A percentile compares a stretch with the other conserved stretches of the same genome.
Conservation (phyloP, 805 yeast genomes). For the Schizosaccharomyces cryophilus region DNA sequence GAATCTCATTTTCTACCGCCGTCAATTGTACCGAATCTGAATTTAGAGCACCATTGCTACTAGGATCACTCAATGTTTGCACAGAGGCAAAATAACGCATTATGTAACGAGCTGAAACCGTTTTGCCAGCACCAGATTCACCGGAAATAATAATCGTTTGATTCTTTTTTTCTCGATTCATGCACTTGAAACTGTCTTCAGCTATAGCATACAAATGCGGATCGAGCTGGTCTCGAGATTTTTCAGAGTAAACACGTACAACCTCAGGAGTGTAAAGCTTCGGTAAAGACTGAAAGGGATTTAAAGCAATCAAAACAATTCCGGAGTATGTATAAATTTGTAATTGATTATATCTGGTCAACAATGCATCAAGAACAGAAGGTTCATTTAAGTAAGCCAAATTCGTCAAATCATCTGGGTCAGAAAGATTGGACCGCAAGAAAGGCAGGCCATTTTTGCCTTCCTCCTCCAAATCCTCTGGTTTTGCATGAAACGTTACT, state of each 20-base stretch:
- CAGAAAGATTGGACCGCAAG: background rate
- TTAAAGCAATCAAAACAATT: constrained; percentile 84
- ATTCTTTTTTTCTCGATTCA: constrained; percentile 63
- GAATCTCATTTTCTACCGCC: constrained; percentile 73
- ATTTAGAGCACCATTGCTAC: background rate
- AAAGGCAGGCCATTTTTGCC: background rate
- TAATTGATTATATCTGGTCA: constrained; percentile 65
- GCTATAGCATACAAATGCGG: constrained; percentile 96
- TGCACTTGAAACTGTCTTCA: constrained; percentile 72
- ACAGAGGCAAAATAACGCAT: constrained; percentile 96
- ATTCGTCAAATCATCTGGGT: constrained; percentile 82
- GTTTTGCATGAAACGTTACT: constrained; percentile 3
- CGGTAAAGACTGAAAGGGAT: constrained; percentile 84
- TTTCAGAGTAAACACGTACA: constrained; percentile 84
- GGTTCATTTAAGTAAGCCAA: constrained; percentile 87
- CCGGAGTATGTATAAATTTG: constrained; percentile 91
- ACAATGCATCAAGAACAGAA: constrained; percentile 82
- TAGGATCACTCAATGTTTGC: constrained; percentile 20
- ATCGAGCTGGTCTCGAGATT: constrained; percentile 78
- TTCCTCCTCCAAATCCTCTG: constrained; percentile 6
- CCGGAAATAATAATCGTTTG: constrained; percentile 94
- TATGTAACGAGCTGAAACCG: constrained; percentile 87
- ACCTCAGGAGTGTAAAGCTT: constrained; percentile 76
- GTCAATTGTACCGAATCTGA: constrained; percentile 30
- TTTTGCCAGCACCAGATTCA: constrained; percentile 97